Evolutionary conservation across 1,284 basidiomycete species (phyloP).

Genomic region (Wolfiporia cocos): DNA sequence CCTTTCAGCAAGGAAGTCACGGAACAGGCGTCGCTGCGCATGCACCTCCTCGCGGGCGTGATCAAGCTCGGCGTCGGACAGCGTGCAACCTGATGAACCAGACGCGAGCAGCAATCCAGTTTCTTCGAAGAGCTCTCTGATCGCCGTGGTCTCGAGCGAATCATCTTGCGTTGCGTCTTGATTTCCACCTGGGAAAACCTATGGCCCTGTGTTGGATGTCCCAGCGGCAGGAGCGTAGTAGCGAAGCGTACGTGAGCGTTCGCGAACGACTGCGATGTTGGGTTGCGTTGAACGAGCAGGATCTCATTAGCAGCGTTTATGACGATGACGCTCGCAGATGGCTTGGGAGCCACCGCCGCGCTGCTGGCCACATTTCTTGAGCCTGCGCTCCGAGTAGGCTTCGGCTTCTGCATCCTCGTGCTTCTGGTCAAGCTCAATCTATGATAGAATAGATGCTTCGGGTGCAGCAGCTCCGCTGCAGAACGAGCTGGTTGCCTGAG

Average conservation of each 20-base stretch:
- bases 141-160: conserved; percentile 52
- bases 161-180: conserved; percentile 52
- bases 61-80: conserved; percentile 38
- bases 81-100: conserved; percentile 15
- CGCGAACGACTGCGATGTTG: conserved; percentile 53
- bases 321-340: conserved; percentile 60
- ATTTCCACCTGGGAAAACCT: conserved; percentile 76
- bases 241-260: conserved; percentile 52
- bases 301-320: conserved; percentile 61
- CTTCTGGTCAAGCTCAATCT: too few relatives aligned
- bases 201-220: conserved; percentile 1
- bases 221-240: neutral
- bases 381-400: too few relatives aligned
- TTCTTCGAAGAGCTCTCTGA: conserved; percentile 72
- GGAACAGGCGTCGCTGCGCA: conserved; percentile 41
- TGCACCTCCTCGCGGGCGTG: conserved; percentile 52
- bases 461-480: too few relatives aligned
- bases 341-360: conserved; percentile 23
- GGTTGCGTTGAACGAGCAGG: conserved; percentile 62
- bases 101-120: conserved; percentile 61
- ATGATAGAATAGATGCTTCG: too few relatives aligned
- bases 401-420: too few relatives aligned
- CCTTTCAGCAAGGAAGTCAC: conserved; percentile 44
- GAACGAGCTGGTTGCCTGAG: too few relatives aligned
- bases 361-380: neutral